Evolutionary conservation across 768 basidiomycete genomes (phyloP), one percentile per base, ranked within the genome.

Genomic region (Symmetrospora coprosmae): DNA sequence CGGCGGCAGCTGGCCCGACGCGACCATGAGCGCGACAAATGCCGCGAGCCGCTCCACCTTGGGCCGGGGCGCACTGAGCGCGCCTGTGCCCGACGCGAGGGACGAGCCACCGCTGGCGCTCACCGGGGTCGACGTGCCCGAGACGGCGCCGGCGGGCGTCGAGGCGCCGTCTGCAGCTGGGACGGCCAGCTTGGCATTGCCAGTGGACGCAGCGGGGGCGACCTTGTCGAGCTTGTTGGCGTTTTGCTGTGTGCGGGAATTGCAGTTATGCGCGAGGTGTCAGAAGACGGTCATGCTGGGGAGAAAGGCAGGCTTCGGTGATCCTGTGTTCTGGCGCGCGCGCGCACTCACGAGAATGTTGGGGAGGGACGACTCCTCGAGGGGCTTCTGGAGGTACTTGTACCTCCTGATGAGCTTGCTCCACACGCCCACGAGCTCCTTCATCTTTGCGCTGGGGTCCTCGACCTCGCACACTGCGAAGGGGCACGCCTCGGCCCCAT

Each of bases 381-480:
- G 82, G 41, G 92, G 89, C 74, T 85, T 89, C 74, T 96, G 92
- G 68, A 99, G 86, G 79, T 97, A 99, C 75, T 96, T 96, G 79
- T 96, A 97, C 89, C 92, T 84, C 75, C 92, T 80, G 78, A 91
- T 88, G 61, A 97, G 84, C 76, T 89, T 91, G 74, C 89, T 89
- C 68, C 96, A 78, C 34, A 94, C 91, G 63, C 92, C 91, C 59
- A 91, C 78, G 68, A 94, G 88, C 71, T 84, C 85, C 79, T 85
- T 91, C 74, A 96, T 76, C n/a, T n/a, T n/a, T n/a, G n/a, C n/a
- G 76, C 92, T 87, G 52, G 83, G 84, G 71, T 83, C 76, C 72
- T 86, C 80, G 66, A 79, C 81, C 63, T 86, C 81, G 71, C 91
- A 77, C 17, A 65, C 43, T 58, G 87, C 85, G 77, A 96, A 91